Conservation (phyloP, 2,329 filamentous ascomycete species). For the Alternaria infectoria region DNA sequence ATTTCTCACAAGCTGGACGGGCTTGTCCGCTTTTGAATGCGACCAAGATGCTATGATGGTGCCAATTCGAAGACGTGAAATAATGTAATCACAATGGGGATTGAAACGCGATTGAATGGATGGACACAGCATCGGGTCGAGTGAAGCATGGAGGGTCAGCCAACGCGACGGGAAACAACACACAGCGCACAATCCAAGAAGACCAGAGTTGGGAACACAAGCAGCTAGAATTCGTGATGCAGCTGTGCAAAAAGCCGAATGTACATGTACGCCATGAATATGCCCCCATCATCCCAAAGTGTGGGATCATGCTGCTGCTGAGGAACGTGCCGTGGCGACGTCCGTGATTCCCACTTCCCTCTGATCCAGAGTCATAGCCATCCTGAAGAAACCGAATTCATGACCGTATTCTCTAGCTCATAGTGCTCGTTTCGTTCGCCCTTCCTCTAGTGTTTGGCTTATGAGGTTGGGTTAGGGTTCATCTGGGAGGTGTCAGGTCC, state of each 20-base stretch:
- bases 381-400: conserved; percentile 45
- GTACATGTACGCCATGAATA: conserved; percentile 50
- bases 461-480: conserved; percentile 84
- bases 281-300: conserved; percentile 49
- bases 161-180: neutral
- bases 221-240: conserved; percentile 38
- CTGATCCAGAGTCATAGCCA: conserved; percentile 51
- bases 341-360: conserved; percentile 41
- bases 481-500: conserved; percentile 60
- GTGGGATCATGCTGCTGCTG: conserved; percentile 38
- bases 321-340: conserved; percentile 37
- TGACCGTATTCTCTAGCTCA: conserved; percentile 43
- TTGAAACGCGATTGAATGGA: neutral
- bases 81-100: neutral
- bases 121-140: neutral
- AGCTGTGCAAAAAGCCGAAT: conserved; percentile 45
- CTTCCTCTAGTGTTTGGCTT: conserved; percentile 46
- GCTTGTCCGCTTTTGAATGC: neutral
- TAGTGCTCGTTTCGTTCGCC: conserved; percentile 39
- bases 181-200: neutral
- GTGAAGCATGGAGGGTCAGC: neutral
- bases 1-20: neutral
- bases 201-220: conserved; percentile 27
- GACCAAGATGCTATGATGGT: neutral
- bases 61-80: neutral